phyloP scores from a whole-genome alignment of 805 yeast species.

The Kuraishia piskuri region DNA sequence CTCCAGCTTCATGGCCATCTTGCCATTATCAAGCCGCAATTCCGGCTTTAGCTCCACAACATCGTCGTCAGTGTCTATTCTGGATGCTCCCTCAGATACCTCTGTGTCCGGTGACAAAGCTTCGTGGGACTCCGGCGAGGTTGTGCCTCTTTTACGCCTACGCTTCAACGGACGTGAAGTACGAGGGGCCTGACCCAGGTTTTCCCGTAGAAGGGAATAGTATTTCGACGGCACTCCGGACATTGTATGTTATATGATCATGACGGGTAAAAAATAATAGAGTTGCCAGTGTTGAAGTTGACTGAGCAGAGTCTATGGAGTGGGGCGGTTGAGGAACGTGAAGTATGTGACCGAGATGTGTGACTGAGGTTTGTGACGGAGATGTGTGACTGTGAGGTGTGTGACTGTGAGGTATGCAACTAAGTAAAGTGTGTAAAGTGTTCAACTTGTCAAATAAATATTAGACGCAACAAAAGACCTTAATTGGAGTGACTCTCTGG shows the following conservation, averaged over 20 bases:
- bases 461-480: too few species aligned
- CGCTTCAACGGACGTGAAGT: neutral
- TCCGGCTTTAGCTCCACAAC: neutral
- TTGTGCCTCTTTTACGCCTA: neutral
- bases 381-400: too few species aligned
- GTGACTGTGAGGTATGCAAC: too few species aligned
- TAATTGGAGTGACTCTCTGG: too few species aligned
- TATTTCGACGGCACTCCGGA: neutral
- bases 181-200: neutral
- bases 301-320: too few species aligned
- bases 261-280: too few species aligned
- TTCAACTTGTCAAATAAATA: too few species aligned
- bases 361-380: too few species aligned
- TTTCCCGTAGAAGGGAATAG: neutral
- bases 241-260: neutral
- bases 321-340: too few species aligned
- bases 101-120: neutral
- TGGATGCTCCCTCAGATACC: neutral
- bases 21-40: neutral
- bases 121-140: neutral
- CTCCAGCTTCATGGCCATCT: neutral
- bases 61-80: neutral
- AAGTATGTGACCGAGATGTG: too few species aligned
- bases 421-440: too few species aligned
- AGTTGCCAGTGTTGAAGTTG: too few species aligned